These are phyloP conservation scores for Calycina herbarum DNA, from an alignment of 2,329 filamentous ascomycete genomes.

Conservation along the genomic window DNA sequence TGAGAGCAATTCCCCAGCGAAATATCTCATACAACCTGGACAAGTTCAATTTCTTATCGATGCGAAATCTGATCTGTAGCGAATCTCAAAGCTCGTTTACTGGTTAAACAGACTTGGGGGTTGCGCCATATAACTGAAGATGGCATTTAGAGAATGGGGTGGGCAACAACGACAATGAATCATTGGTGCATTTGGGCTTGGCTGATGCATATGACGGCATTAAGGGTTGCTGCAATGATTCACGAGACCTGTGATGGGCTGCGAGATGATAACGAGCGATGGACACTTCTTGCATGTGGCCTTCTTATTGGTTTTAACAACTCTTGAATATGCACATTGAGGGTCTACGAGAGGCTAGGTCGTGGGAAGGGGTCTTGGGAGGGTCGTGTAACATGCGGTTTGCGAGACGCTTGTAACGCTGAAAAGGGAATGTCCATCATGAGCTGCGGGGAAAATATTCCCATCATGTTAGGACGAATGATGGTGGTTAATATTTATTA, in stretches of 20 bases:
- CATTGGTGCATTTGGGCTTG: background rate
- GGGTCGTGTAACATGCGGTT: background rate
- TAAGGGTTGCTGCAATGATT: conserved; percentile 6
- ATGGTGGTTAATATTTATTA: background rate
- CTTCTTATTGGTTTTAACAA: background rate
- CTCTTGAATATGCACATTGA: background rate
- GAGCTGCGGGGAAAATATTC: background rate
- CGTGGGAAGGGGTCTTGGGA: background rate
- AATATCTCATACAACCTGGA: background rate
- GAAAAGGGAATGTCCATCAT: background rate
- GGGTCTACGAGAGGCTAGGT: too few relatives aligned
- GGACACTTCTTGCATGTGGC: background rate
- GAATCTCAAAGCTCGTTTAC: background rate
- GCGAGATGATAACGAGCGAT: background rate
- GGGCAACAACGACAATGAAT: background rate
- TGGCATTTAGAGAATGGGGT: conserved; percentile 3
- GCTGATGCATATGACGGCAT: background rate
- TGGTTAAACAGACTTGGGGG: background rate
- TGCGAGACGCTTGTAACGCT: conserved; percentile 2
- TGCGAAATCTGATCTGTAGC: background rate
- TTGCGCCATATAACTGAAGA: background rate
- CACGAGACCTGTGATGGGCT: conserved; percentile 8
- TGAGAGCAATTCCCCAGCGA: background rate
- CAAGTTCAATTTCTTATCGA: background rate
- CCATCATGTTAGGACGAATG: background rate